phyloP scores from a whole-genome alignment of 768 basidiomycete genomes.

The Xanthoconium purpureum region DNA sequence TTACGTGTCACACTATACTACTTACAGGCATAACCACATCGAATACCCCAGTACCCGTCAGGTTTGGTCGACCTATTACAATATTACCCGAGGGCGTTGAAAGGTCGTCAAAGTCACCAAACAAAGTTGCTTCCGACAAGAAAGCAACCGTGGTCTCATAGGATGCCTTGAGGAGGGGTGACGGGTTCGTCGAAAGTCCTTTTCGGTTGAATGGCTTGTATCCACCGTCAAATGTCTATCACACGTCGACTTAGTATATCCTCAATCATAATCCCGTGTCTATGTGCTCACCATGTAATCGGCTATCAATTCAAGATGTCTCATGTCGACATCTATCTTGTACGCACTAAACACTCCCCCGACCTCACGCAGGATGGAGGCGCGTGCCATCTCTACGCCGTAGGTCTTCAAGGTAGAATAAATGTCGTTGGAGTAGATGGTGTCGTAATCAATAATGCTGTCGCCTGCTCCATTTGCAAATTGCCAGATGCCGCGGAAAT shows the following conservation, averaged over 20 bases:
- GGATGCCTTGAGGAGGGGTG: slow-evolving; percentile 95
- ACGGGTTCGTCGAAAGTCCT: slow-evolving; percentile 88
- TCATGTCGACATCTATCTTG: slow-evolving; percentile 90
- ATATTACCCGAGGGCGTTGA: slow-evolving; percentile 88
- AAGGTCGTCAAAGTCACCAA: slow-evolving; percentile 94
- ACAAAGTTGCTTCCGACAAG: slow-evolving; percentile 89
- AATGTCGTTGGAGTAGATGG: slow-evolving; percentile 92
- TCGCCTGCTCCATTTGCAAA: slow-evolving; percentile 53
- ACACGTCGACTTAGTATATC: not conserved
- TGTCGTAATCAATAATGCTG: slow-evolving; percentile 69
- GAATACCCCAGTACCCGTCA: slow-evolving; percentile 94
- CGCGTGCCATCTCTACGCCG: slow-evolving; percentile 95
- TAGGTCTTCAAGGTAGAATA: slow-evolving; percentile 88
- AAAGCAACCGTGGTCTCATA: slow-evolving; percentile 96
- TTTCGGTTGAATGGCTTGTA: slow-evolving; percentile 98
- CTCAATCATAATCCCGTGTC: not conserved
- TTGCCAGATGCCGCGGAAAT: slow-evolving; percentile 86
- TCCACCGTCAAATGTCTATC: slow-evolving; percentile 92
- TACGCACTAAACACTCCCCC: slow-evolving; percentile 90
- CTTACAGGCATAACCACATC: slow-evolving; percentile 73
- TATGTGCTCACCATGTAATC: slow-evolving; percentile 88
- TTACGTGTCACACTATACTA: slow-evolving; percentile 14
- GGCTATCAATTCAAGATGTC: slow-evolving; percentile 95
- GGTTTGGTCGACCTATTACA: slow-evolving; percentile 82
- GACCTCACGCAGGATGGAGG: slow-evolving; percentile 88